phyloP scores from a whole-genome alignment of 768 basidiomycete genomes.

The Pleurotus cornucopiae region DNA sequence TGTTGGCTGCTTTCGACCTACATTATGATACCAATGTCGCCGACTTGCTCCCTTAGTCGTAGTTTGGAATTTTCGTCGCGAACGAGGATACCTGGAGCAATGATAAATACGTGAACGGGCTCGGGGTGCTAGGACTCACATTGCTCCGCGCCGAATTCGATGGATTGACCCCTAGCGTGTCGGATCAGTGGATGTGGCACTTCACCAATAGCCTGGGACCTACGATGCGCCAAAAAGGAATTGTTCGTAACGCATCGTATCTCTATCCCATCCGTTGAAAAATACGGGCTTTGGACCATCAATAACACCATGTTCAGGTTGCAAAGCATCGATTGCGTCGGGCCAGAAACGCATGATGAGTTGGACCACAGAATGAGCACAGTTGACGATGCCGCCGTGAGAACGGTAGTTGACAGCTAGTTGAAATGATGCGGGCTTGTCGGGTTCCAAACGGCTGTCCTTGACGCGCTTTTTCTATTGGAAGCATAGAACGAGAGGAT shows the following conservation, averaged over 20 bases:
- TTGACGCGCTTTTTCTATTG: conserved; percentile 2
- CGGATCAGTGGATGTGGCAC: too few species aligned
- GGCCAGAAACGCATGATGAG: conserved; percentile 62
- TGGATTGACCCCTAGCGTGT: conserved; percentile 33
- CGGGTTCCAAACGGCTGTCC: background rate
- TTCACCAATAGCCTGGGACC: conserved; percentile 10
- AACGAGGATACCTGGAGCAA: conserved; percentile 57
- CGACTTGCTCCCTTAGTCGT: conserved; percentile 45
- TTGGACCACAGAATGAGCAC: conserved; percentile 62
- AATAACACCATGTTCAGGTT: conserved; percentile 50
- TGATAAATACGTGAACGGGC: conserved; percentile 7
- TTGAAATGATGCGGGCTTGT: conserved; percentile 40
- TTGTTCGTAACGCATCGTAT: conserved; percentile 45
- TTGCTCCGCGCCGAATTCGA: conserved; percentile 64
- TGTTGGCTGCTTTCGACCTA: conserved; percentile 22
- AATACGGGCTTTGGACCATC: conserved; percentile 57
- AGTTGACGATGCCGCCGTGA: conserved; percentile 70
- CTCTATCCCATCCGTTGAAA: conserved; percentile 42
- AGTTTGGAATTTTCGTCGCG: conserved; percentile 52
- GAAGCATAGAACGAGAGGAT: background rate
- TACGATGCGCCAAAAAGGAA: conserved; percentile 55
- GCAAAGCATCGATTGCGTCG: conserved; percentile 55
- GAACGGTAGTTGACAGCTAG: conserved; percentile 66
- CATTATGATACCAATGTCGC: conserved; percentile 58
- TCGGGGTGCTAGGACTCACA: conserved; percentile 29